Conservation (phyloP, 768 basidiomycete genomes). For the Trichaptum fuscoviolaceum region DNA sequence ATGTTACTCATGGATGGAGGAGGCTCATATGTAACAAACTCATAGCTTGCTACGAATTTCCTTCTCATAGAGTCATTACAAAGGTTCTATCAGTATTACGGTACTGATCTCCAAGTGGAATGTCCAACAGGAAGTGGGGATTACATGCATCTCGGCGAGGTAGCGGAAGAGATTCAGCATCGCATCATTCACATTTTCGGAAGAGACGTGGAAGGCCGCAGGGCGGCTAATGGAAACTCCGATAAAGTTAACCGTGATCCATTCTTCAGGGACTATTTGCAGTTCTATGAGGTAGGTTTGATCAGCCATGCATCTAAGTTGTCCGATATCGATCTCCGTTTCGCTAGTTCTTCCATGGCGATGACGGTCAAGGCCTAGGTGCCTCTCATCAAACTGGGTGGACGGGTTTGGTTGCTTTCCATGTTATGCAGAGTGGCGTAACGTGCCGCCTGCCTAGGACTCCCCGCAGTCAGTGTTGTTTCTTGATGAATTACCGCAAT, state of each 20-base stretch:
- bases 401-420: conserved; percentile 87
- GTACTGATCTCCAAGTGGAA: conserved; percentile 83
- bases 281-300: conserved; percentile 83
- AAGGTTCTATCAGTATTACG: conserved; percentile 97
- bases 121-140: conserved; percentile 98
- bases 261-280: conserved; percentile 94
- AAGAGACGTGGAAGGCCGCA: conserved; percentile 78
- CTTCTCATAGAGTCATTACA: conserved; percentile 93
- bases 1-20: not conserved
- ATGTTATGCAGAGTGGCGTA: conserved; percentile 86
- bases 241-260: conserved; percentile 85
- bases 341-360: conserved; percentile 87
- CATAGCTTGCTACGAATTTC: conserved; percentile 96
- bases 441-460: conserved; percentile 90
- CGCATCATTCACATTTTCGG: conserved; percentile 98
- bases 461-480: conserved; percentile 68
- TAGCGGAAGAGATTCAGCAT: conserved; percentile 98
- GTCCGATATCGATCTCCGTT: conserved; percentile 7
- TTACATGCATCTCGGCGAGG: conserved; percentile 90
- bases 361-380: conserved; percentile 87
- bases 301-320: not conserved
- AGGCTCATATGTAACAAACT: conserved; percentile 2
- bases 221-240: conserved; percentile 91
- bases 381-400: conserved; percentile 99
- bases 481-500: not conserved